A percentile compares a stretch with the other conserved stretches of the same genome.
phyloP scores from a whole-genome alignment of 257 asterid genomes.

The Penstemon eatonii region DNA sequence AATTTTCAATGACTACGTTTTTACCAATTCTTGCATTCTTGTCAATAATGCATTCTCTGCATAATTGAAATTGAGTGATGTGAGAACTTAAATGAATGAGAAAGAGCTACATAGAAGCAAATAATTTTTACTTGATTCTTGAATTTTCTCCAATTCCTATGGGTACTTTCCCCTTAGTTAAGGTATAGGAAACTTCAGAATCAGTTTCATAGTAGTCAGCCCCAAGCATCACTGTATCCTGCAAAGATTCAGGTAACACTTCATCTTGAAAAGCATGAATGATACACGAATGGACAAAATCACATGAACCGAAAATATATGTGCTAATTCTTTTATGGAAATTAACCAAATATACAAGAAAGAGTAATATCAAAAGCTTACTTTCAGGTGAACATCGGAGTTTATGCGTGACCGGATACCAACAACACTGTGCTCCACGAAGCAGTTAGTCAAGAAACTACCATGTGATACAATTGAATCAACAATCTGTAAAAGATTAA shows the following conservation, averaged over 20 bases:
- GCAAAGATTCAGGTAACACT: conserved; percentile 24
- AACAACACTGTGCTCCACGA: conserved; percentile 84
- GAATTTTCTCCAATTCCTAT: conserved; percentile 92
- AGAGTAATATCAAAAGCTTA: conserved; percentile 23
- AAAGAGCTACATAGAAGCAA: conserved; percentile 12
- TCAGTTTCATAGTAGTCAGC: conserved; percentile 94
- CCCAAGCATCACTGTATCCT: conserved; percentile 97
- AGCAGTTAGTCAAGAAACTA: conserved; percentile 76
- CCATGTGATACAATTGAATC: conserved; percentile 91
- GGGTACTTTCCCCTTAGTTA: conserved; percentile 87
- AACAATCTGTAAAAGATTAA: conserved; percentile 61
- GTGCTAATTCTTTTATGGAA: background rate
- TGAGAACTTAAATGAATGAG: conserved; percentile 17
- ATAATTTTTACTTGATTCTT: conserved; percentile 65
- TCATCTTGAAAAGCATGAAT: conserved; percentile 17
- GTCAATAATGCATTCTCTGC: conserved; percentile 92
- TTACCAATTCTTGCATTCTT: conserved; percentile 93
- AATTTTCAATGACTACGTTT: conserved; percentile 74
- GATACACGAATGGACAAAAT: background rate
- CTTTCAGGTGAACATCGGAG: conserved; percentile 75
- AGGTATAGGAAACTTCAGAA: conserved; percentile 57
- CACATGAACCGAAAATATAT: too few species aligned
- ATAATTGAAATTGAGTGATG: conserved; percentile 13
- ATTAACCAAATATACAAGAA: background rate
- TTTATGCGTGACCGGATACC: conserved; percentile 91